These are phyloP conservation scores for Podaxis sp. DNA, from an alignment of 768 basidiomycete species.

Conservation along the genomic window DNA sequence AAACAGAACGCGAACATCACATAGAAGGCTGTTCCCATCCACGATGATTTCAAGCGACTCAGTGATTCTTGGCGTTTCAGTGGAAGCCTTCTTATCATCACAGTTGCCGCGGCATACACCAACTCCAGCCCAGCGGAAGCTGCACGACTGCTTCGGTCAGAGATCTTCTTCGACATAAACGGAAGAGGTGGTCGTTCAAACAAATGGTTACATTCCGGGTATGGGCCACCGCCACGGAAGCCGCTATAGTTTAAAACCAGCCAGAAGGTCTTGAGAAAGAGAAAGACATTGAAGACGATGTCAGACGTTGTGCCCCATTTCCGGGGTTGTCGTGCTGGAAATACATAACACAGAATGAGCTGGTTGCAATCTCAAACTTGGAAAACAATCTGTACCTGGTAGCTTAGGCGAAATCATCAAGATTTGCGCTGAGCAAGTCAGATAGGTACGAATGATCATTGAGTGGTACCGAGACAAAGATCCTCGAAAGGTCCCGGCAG, in stretches of 20 bases:
- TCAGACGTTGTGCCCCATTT: not conserved
- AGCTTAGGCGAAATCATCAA: not conserved
- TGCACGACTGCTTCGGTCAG: not conserved
- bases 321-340: not conserved
- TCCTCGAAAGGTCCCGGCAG: not conserved
- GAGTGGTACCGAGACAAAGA: not conserved
- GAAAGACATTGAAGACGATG: not conserved
- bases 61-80: not conserved
- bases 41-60: not conserved
- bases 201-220: not conserved
- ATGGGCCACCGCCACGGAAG: not conserved
- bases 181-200: not conserved
- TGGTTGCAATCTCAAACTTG: not conserved
- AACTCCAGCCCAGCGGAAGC: not conserved
- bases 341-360: not conserved
- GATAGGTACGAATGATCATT: not conserved
- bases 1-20: not conserved
- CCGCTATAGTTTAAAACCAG: not conserved
- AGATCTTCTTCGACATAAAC: not conserved
- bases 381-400: not conserved
- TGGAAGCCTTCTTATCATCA: not conserved
- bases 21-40: not conserved
- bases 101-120: not conserved
- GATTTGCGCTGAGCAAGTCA: not conserved
- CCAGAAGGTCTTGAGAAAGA: not conserved